A percentile compares a stretch with the other conserved stretches of the same genome.
Evolutionary conservation across 352 stramenopile species (phyloP).

Genomic region (Phytophthora colocasiae): DNA sequence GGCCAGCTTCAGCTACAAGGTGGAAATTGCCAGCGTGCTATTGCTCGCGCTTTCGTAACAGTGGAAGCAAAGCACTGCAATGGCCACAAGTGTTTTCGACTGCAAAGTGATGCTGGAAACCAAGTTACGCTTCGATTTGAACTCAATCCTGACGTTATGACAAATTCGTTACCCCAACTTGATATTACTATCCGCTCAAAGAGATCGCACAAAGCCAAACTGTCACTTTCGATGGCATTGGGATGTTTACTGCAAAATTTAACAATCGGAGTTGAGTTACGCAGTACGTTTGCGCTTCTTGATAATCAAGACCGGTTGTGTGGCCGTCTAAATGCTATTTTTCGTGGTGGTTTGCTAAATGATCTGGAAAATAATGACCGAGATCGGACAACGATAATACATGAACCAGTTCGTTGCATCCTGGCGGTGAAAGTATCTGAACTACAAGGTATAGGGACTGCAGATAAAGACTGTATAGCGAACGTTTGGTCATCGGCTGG

Average conservation of each 20-base stretch:
- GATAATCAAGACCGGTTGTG: constrained; percentile 18
- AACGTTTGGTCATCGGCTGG: constrained; percentile 27
- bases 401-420: constrained; percentile 10
- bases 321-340: constrained; percentile 10
- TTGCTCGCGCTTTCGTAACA: neutral
- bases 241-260: constrained; percentile 19
- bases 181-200: constrained; percentile 21
- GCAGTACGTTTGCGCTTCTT: constrained; percentile 13
- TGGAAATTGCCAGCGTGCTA: constrained; percentile 15
- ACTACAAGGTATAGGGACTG: neutral
- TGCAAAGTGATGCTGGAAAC: constrained; percentile 9
- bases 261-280: constrained; percentile 10
- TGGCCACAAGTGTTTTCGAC: constrained; percentile 9
- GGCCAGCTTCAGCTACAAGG: constrained; percentile 13
- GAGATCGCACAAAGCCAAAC: constrained; percentile 11
- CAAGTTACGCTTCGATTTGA: constrained; percentile 22
- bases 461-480: constrained; percentile 13
- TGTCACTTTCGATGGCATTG: constrained; percentile 20
- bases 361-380: constrained; percentile 8
- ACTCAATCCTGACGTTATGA: constrained; percentile 32
- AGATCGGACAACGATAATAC: constrained; percentile 1
- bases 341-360: constrained; percentile 18
- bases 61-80: constrained; percentile 21
- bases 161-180: constrained; percentile 19
- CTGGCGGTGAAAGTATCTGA: constrained; percentile 15